Evolutionary conservation across 768 basidiomycete genomes (phyloP).

Genomic region (Cantharellus cinnabarinus): DNA sequence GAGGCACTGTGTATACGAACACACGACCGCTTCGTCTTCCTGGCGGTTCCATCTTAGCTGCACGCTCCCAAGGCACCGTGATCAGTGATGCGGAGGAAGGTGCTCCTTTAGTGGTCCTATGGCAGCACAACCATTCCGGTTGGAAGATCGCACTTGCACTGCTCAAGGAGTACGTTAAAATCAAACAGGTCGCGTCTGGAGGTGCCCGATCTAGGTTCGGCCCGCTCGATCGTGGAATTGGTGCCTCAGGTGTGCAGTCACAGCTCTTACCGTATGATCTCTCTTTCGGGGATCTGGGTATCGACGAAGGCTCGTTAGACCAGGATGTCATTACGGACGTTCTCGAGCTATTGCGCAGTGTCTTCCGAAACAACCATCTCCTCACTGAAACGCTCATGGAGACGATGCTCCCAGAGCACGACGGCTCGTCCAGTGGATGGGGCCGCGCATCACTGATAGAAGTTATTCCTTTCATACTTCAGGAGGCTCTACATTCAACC

Average conservation of each 20-base stretch:
- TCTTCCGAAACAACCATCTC: slow-evolving; percentile 43
- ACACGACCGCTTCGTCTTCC: slow-evolving; percentile 48
- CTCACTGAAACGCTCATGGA: slow-evolving; percentile 47
- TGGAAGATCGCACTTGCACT: slow-evolving; percentile 77
- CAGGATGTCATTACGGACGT: slow-evolving; percentile 48
- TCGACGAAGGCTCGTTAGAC: slow-evolving; percentile 46
- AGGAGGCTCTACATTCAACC: slow-evolving; percentile 45
- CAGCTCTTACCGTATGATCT: slow-evolving; percentile 13
- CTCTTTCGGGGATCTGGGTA: slow-evolving; percentile 44
- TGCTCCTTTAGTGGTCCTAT: slow-evolving; percentile 49
- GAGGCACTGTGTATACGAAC: slow-evolving; percentile 30
- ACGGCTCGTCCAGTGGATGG: slow-evolving; percentile 22
- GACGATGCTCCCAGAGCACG: slow-evolving; percentile 37
- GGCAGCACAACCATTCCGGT: slow-evolving; percentile 67
- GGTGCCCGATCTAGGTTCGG: neutral
- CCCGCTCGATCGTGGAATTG: neutral
- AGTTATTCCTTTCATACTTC: slow-evolving; percentile 60
- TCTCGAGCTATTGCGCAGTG: slow-evolving; percentile 58
- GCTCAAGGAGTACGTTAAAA: slow-evolving; percentile 50
- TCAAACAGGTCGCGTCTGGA: neutral
- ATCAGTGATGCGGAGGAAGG: slow-evolving; percentile 41
- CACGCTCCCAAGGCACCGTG: slow-evolving; percentile 44
- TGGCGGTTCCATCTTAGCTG: slow-evolving; percentile 51
- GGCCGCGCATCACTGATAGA: slow-evolving; percentile 34
- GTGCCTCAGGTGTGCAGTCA: neutral